phyloP scores from a whole-genome alignment of 169 alveolate genomes.

The Cryptosporidium felis region DNA sequence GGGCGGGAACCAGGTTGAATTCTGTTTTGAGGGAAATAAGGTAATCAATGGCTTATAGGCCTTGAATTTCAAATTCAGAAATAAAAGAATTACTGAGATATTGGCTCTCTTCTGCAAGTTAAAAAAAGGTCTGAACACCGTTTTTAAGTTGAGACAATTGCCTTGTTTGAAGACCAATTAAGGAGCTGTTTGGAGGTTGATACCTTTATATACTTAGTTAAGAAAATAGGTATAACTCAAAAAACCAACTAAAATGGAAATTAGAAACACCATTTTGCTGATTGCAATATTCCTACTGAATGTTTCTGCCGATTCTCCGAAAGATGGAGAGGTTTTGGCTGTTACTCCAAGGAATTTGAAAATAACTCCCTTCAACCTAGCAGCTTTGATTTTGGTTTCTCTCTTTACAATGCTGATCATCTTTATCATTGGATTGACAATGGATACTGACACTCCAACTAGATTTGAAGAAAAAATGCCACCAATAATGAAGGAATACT shows the following conservation, averaged over 20 bases:
- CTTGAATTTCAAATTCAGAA: no score
- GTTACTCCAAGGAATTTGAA: constrained; percentile 15
- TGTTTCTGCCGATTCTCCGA: not conserved
- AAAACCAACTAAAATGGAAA: not conserved
- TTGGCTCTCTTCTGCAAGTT: no score
- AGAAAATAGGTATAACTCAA: no score
- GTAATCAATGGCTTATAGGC: no score
- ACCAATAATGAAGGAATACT: constrained; percentile 68
- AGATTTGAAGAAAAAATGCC: constrained; percentile 68
- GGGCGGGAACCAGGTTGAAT: no score
- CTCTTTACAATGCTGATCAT: constrained; percentile 27
- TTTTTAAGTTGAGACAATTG: no score
- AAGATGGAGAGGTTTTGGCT: not conserved
- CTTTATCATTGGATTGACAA: constrained; percentile 31
- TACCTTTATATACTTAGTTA: no score
- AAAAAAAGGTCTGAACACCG: no score
- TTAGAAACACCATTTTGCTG: not conserved
- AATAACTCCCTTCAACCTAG: constrained; percentile 49
- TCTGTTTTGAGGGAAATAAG: no score
- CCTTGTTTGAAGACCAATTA: no score
- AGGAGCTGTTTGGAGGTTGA: no score
- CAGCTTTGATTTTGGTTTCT: constrained; percentile 30
- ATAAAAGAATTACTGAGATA: no score
- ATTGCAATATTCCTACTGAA: not conserved
- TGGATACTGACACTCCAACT: constrained; percentile 64